Conservation (phyloP, 2,329 filamentous ascomycete species). For the Thielaviopsis punctulata region DNA sequence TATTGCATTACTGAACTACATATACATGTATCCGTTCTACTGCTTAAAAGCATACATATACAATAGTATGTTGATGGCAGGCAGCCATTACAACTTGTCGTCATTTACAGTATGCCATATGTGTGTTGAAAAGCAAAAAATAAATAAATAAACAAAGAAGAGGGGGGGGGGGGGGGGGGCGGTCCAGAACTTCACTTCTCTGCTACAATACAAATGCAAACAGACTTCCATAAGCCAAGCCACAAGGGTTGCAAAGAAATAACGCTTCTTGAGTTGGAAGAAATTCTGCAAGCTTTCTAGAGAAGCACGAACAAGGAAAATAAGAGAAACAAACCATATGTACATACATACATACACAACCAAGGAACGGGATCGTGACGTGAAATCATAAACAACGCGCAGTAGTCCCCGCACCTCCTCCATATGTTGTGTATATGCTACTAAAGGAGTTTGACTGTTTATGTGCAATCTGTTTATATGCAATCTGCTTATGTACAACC, state of each 20-base stretch:
- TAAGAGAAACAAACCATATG: not conserved
- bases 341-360: no score
- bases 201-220: not conserved
- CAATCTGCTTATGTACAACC: no score
- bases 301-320: not conserved
- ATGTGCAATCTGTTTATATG: no score
- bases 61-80: not conserved
- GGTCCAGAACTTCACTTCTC: not conserved
- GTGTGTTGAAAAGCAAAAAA: not conserved
- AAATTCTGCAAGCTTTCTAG: no score
- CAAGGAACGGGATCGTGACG: no score
- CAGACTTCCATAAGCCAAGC: not conserved
- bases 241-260: not conserved
- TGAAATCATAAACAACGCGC: no score
- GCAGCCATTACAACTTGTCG: no score
- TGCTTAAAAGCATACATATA: not conserved
- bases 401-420: no score
- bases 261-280: no score
- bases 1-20: not conserved
- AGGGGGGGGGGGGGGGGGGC: not conserved
- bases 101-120: not conserved
- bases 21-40: not conserved
- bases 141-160: not conserved
- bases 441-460: no score
- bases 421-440: no score